Percentiles rank a stretch among this genome's conserved stretches.
phyloP scores from a whole-genome alignment of 345 rosid species.

The Sapria himalayana region DNA sequence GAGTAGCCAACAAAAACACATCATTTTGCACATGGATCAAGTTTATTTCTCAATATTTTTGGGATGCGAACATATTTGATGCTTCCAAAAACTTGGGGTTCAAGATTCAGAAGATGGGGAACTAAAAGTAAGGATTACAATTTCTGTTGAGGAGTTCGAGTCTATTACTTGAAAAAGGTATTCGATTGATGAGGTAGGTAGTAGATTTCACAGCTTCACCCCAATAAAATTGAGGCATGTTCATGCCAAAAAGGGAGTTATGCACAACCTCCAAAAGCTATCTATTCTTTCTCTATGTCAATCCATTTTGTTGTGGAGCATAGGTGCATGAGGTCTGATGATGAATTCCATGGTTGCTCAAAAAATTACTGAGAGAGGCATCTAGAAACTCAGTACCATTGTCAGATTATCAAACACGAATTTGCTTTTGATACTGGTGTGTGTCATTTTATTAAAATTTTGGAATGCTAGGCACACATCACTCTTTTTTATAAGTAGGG shows the following conservation, averaged over 20 bases:
- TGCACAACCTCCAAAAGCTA: neutral
- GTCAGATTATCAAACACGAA: neutral
- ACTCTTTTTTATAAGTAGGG: neutral
- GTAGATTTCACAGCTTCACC: too few species aligned
- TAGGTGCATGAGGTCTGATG: too few species aligned
- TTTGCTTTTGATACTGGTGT: neutral
- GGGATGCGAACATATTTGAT: neutral
- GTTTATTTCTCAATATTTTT: neutral
- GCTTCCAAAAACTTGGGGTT: neutral
- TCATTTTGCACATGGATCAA: too few species aligned
- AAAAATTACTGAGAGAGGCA: neutral
- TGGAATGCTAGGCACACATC: neutral
- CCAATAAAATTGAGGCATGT: neutral
- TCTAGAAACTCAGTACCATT: too few species aligned
- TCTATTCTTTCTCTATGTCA: too few species aligned
- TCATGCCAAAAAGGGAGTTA: neutral
- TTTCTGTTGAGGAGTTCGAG: neutral
- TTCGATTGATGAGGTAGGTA: too few species aligned
- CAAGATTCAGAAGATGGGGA: neutral
- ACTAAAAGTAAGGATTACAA: neutral
- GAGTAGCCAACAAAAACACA: constrained; percentile 8
- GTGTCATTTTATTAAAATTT: too few species aligned
- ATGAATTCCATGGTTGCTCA: too few species aligned
- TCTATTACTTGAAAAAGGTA: neutral
- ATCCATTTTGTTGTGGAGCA: too few species aligned